Evolutionary conservation across 768 basidiomycete species (phyloP), one percentile per base, ranked within the genome.

Genomic region (Lanmaoa pseudosensibilis): DNA sequence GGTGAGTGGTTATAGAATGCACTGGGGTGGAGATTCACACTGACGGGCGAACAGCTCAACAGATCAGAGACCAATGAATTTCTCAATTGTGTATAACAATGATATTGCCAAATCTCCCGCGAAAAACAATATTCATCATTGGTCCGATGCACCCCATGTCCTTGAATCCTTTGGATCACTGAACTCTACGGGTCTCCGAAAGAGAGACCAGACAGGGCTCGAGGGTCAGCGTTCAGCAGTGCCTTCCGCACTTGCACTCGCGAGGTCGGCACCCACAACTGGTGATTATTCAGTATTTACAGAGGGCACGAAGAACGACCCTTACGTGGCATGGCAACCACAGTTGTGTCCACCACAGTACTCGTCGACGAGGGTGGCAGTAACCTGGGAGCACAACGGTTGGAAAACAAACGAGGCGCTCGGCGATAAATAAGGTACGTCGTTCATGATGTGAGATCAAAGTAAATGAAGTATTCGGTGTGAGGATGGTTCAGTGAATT

Each of bases 1-100:
- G 76, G 88, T 83, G 55, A 65, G 82, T 61, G 19, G 10, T 32
- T 23, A 32, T 18, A 25, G 11, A 15, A 12, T 44, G 10, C 40
- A 15, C 12, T 48, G 23, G 30, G 11, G 4, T 34, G 1, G 45
- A 37, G 1, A 21, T 46, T 56, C 19, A 56, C 38, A 30, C 48
- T 1, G n/a, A 13, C 13, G 32, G 45, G 18, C 27, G n/a, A 64
- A 56, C 50, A 69, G 68, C 65, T n/a, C 64, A 58, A 50, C 64
- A 62, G 15, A 52, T 70, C 36, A 55, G 39, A 46, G 41, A 19
- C 11, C 43, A 45, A 37, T 61, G 13, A 55, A 37, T 40, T 32
- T 21, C 2, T 36, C 12, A 37, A 32, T 34, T 45, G 12, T 59
- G 59, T 55, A 55, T 10, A 52, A n/a, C 39, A 32, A 30, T 40